phyloP scores from a whole-genome alignment of 345 rosid species.

The Ceriops tagal region DNA sequence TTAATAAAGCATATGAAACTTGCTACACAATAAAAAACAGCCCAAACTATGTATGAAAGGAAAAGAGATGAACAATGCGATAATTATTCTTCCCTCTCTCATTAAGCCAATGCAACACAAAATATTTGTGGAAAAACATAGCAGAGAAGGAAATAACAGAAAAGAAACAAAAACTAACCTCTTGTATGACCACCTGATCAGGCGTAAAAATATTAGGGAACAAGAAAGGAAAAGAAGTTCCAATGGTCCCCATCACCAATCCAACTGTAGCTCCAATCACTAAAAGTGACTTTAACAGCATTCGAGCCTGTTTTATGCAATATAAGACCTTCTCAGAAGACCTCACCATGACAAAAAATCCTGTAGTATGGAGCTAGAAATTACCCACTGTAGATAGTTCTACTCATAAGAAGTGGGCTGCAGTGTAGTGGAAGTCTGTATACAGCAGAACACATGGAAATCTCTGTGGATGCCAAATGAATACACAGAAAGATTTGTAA shows the following conservation, averaged over 20 bases:
- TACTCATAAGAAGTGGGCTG: too few species aligned
- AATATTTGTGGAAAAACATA: constrained; percentile 1
- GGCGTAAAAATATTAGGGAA: constrained; percentile 70
- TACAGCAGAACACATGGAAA: not conserved
- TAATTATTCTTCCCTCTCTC: not conserved
- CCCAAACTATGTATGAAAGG: too few species aligned
- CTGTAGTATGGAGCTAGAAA: constrained; percentile 16
- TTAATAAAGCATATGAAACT: not conserved
- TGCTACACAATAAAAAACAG: not conserved
- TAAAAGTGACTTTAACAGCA: constrained; percentile 72
- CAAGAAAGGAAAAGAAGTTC: constrained; percentile 63
- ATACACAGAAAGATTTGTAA: not conserved
- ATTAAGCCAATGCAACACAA: not conserved
- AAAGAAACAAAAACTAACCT: constrained; percentile 40
- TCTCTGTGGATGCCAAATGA: not conserved
- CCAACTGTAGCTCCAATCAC: constrained; percentile 65
- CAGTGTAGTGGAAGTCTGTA: not conserved
- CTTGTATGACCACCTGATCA: constrained; percentile 50
- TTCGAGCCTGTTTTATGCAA: constrained; percentile 58
- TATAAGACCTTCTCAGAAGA: constrained; percentile 12
- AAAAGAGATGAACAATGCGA: too few species aligned
- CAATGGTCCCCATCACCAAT: constrained; percentile 48
- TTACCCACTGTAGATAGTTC: constrained; percentile 1
- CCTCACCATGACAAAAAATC: not conserved
- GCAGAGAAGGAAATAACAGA: constrained; percentile 1